A percentile compares a stretch with the other conserved stretches of the same genome.
Conservation (phyloP, 2,329 filamentous ascomycete genomes). For the Endothia cerciana region DNA sequence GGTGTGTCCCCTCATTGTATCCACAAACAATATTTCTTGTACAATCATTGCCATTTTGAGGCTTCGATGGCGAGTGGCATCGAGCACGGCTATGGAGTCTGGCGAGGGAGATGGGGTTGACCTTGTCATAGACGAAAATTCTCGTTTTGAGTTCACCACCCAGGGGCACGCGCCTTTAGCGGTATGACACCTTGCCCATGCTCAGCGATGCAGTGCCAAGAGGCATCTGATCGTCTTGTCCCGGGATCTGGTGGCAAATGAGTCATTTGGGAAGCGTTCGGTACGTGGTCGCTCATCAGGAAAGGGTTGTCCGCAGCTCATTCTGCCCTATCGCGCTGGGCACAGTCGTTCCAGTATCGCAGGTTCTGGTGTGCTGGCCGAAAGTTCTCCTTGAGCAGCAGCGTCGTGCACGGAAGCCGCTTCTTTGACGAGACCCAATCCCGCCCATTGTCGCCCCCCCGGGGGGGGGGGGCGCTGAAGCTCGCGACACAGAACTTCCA, state of each 20-base stretch:
- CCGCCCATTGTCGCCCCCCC: constrained; percentile 5
- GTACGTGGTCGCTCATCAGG: too few relatives aligned
- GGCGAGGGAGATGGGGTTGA: constrained; percentile 10
- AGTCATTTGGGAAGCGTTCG: too few relatives aligned
- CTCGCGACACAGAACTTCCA: neutral
- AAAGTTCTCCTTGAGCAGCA: neutral
- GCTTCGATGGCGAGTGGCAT: neutral
- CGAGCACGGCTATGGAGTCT: constrained; percentile 19
- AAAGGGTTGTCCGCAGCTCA: too few relatives aligned
- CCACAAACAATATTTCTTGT: constrained; percentile 3
- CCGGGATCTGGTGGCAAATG: neutral
- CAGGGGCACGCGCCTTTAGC: neutral
- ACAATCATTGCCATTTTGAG: constrained; percentile 2
- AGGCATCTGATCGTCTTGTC: neutral
- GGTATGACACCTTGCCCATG: neutral
- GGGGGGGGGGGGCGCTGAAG: neutral
- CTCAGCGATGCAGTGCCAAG: neutral
- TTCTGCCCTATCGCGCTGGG: too few relatives aligned
- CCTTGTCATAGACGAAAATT: neutral
- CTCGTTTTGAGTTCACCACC: neutral
- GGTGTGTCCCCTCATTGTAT: neutral
- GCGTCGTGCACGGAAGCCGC: neutral
- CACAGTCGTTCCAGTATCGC: too few relatives aligned
- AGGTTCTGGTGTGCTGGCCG: neutral
- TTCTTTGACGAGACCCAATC: constrained; percentile 2